Conservation (phyloP, 495 filamentous ascomycete species). For the Podospora australis region DNA sequence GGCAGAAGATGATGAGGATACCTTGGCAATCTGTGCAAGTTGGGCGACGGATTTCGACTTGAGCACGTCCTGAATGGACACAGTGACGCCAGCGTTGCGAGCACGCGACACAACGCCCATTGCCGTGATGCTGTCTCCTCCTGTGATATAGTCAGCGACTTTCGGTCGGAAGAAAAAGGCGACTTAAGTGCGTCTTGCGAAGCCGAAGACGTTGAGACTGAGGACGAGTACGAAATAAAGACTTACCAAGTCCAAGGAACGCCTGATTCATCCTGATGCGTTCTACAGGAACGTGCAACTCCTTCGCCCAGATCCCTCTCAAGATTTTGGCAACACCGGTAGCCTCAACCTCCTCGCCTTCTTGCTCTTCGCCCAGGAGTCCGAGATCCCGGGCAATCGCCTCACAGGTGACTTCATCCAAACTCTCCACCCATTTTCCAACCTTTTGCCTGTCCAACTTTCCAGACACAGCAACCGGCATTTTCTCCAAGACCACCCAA, state of each 20-base stretch:
- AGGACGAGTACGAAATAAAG: neutral
- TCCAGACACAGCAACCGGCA: conserved; percentile 45
- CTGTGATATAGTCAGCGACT: no score
- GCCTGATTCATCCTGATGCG: conserved; percentile 9
- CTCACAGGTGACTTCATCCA: conserved; percentile 12
- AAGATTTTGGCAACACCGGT: conserved; percentile 6
- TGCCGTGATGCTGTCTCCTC: conserved; percentile 23
- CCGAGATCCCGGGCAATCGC: conserved; percentile 10
- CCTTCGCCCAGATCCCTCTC: conserved; percentile 16
- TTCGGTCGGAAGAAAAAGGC: no score
- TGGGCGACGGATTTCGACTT: conserved; percentile 21
- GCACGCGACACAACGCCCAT: conserved; percentile 21
- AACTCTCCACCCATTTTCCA: conserved; percentile 11
- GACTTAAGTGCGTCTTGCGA: no score
- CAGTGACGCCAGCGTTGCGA: conserved; percentile 12
- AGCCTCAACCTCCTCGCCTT: conserved; percentile 5
- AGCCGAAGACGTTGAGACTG: conserved; percentile 1
- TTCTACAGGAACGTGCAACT: conserved; percentile 14
- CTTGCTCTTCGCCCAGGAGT: conserved; percentile 4
- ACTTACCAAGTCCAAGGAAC: conserved; percentile 22
- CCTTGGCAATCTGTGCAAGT: conserved; percentile 19
- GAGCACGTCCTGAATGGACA: conserved; percentile 21
- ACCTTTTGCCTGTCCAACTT: conserved; percentile 48
- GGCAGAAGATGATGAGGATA: neutral
- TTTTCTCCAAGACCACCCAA: conserved; percentile 45